A percentile compares a stretch with the other conserved stretches of the same genome.
These are phyloP conservation scores for Colletotrichum caudatum DNA, from an alignment of 2,329 filamentous ascomycete species.

Conservation along the genomic window DNA sequence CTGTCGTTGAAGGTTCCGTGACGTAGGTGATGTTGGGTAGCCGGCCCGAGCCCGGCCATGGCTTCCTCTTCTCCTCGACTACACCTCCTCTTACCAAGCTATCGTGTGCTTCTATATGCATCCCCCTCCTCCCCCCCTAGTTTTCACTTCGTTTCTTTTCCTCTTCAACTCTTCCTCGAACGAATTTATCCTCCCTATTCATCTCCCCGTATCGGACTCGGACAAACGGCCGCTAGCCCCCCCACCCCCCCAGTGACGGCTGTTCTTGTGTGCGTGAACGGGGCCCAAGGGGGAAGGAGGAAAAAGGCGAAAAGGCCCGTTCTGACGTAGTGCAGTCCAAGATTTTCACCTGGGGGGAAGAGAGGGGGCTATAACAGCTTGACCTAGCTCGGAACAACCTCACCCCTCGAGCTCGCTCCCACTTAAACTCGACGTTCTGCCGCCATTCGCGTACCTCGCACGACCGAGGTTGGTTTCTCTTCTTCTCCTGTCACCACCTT, in stretches of 20 bases:
- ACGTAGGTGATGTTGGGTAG: slow-evolving; percentile 23
- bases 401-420: background rate
- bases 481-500: background rate
- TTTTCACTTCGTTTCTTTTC: background rate
- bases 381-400: slow-evolving; percentile 7
- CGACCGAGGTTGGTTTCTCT: background rate
- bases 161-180: background rate
- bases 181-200: background rate
- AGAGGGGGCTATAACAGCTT: background rate
- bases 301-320: background rate
- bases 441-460: background rate
- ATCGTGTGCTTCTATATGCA: background rate
- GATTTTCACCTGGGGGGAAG: background rate
- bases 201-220: background rate
- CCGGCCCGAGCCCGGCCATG: background rate
- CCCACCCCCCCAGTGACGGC: background rate
- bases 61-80: background rate
- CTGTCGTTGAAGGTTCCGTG: background rate
- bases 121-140: background rate
- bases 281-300: slow-evolving; percentile 5
- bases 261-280: background rate
- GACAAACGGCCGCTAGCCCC: background rate
- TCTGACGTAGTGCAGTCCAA: slow-evolving; percentile 35
- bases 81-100: background rate
- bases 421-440: background rate